These are phyloP conservation scores for Globisporangium acanthophoron DNA, from an alignment of 352 stramenopile species.

Conservation along the genomic window DNA sequence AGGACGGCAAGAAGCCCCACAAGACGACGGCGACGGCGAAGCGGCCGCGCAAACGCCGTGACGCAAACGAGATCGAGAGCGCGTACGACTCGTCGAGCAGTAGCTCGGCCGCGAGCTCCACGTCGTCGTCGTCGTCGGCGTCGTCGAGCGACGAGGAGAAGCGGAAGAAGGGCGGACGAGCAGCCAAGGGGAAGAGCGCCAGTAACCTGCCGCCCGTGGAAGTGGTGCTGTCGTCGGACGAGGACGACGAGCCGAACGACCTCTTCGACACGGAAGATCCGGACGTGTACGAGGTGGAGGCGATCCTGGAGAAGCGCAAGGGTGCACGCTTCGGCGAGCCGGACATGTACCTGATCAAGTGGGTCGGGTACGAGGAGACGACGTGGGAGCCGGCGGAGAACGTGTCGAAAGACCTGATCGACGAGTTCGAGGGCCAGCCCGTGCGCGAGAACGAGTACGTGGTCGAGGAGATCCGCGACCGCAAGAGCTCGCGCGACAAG, in stretches of 20 bases:
- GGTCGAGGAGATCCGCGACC: constrained; percentile 67
- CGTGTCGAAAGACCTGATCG: constrained; percentile 74
- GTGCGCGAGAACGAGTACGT: constrained; percentile 77
- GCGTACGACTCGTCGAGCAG: constrained; percentile 26
- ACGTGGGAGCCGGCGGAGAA: constrained; percentile 76
- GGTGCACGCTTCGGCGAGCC: constrained; percentile 40
- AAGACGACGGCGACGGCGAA: constrained; percentile 4
- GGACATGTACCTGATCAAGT: constrained; percentile 79
- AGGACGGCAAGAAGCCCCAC: constrained; percentile 10
- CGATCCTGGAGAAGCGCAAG: constrained; percentile 53
- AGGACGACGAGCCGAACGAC: constrained; percentile 66
- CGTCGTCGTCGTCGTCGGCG: constrained; percentile 6
- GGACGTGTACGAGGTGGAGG: constrained; percentile 80
- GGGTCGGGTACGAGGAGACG: constrained; percentile 73
- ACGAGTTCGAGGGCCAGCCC: constrained; percentile 68
- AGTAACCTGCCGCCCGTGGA: constrained; percentile 57
- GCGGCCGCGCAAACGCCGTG: constrained; percentile 6
- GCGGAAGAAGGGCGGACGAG: constrained; percentile 10
- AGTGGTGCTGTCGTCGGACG: constrained; percentile 61
- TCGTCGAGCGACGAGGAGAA: constrained; percentile 22
- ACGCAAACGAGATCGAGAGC: constrained; percentile 19
- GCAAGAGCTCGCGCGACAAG: constrained; percentile 53
- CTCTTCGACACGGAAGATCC: constrained; percentile 76
- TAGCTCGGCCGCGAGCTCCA: neutral
- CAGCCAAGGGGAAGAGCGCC: constrained; percentile 20